Percentiles rank a stretch among this genome's conserved stretches.
Conservation (phyloP, 2,329 filamentous ascomycete species). For the Didymellaceae sp. region DNA sequence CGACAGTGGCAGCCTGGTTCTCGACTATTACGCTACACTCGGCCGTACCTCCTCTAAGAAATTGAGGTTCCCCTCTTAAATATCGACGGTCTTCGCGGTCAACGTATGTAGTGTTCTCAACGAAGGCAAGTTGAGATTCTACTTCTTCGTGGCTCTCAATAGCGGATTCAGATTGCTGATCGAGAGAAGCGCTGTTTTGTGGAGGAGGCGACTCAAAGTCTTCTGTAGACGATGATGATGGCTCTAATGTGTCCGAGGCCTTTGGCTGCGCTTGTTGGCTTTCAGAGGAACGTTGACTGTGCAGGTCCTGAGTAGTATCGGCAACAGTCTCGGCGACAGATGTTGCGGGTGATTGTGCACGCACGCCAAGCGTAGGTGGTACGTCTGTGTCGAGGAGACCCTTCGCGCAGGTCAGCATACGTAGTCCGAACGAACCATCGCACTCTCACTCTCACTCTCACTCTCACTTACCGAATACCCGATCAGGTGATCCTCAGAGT, state of each 20-base stretch:
- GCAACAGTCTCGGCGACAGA: slow-evolving; percentile 40
- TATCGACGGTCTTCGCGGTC: background rate
- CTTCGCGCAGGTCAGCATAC: slow-evolving; percentile 5
- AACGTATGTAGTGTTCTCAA: slow-evolving; percentile 5
- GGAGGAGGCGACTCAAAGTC: background rate
- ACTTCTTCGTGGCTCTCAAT: background rate
- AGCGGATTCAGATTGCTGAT: background rate
- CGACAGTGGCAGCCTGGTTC: background rate
- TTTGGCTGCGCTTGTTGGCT: slow-evolving; percentile 11
- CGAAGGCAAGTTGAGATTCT: background rate
- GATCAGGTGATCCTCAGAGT: slow-evolving; percentile 13
- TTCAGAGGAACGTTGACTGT: slow-evolving; percentile 18
- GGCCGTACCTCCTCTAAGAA: background rate
- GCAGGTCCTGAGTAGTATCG: slow-evolving; percentile 26
- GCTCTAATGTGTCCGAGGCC: slow-evolving; percentile 13
- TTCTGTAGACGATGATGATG: background rate
- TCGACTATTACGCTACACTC: background rate
- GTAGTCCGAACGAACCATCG: background rate
- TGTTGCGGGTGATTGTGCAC: slow-evolving; percentile 23
- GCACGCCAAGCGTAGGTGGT: slow-evolving; percentile 2
- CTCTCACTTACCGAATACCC: slow-evolving; percentile 17
- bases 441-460: too few relatives aligned
- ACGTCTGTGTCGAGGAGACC: slow-evolving; percentile 21
- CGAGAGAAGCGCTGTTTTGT: background rate
- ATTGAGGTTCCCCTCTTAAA: background rate